Evolutionary conservation across 176 grass and related monocot species (phyloP).

Genomic region (Carex littledalei): DNA sequence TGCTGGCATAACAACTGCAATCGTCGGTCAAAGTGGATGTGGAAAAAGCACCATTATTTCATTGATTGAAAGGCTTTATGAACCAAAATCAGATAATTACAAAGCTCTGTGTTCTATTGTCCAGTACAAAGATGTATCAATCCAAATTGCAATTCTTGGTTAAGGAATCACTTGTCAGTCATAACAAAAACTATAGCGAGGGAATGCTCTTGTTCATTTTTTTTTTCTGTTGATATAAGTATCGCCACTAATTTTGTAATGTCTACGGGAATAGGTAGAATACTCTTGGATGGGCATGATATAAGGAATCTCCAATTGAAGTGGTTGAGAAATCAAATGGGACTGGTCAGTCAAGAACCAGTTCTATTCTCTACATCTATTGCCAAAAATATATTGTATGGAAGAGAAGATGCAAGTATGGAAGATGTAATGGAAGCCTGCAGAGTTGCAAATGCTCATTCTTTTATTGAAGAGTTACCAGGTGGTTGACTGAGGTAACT

Average conservation of each 20-base stretch:
- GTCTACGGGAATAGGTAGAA: conserved; percentile 9
- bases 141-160: not conserved
- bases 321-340: conserved; percentile 47
- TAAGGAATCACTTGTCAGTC: not conserved
- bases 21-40: conserved; percentile 45
- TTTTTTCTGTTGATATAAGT: not conserved
- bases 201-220: not conserved
- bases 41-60: conserved; percentile 57
- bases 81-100: not conserved
- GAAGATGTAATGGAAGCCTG: conserved; percentile 40
- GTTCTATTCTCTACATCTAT: conserved; percentile 52
- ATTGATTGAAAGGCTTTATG: conserved; percentile 56
- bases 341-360: conserved; percentile 54
- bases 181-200: not conserved
- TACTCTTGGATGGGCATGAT: conserved; percentile 38
- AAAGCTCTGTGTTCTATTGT: not conserved
- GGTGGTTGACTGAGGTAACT: conserved; percentile 42
- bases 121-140: not conserved
- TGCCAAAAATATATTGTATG: conserved; percentile 50
- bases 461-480: conserved; percentile 47
- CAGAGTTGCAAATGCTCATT: conserved; percentile 53
- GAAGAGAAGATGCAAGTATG: conserved; percentile 38
- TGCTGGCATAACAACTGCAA: conserved; percentile 34
- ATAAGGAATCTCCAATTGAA: conserved; percentile 34
- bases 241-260: not conserved